Evolutionary conservation across 208 protist genomes (phyloP).

Genomic region (Trypanosoma caninum): DNA sequence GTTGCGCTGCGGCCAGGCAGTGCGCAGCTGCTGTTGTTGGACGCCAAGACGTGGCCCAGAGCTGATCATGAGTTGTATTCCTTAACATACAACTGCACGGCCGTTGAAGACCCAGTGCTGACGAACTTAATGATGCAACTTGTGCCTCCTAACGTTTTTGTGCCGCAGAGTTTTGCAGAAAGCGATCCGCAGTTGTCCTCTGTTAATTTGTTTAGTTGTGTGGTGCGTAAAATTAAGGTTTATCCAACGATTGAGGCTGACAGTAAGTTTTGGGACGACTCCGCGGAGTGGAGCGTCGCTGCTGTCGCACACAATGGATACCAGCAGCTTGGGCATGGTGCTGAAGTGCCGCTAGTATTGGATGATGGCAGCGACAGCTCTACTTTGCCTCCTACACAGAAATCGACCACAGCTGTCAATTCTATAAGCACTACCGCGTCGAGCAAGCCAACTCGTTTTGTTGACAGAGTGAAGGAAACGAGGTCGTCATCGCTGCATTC

Average conservation of each 20-base stretch:
- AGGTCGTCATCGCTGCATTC: conserved; percentile 30
- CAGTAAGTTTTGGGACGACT: no score
- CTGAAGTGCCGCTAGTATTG: conserved; percentile 60
- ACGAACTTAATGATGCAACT: conserved; percentile 53
- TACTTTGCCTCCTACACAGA: neutral
- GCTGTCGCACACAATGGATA: conserved; percentile 87
- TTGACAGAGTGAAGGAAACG: neutral
- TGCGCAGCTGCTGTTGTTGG: conserved; percentile 67
- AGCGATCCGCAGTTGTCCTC: conserved; percentile 36
- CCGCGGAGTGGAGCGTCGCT: conserved; percentile 57
- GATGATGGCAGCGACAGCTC: conserved; percentile 5
- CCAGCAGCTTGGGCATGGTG: conserved; percentile 73
- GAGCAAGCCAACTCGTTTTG: no score
- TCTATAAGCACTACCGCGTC: conserved; percentile 5
- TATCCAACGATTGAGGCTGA: conserved; percentile 37
- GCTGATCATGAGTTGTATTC: conserved; percentile 16
- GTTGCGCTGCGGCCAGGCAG: conserved; percentile 53
- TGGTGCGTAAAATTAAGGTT: conserved; percentile 55
- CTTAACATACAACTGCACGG: conserved; percentile 31
- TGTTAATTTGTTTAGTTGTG: conserved; percentile 50
- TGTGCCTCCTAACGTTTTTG: conserved; percentile 76
- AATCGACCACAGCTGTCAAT: neutral
- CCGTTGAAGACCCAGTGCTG: conserved; percentile 40
- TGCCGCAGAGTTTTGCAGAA: conserved; percentile 71
- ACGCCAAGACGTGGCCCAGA: conserved; percentile 51